These are phyloP conservation scores for Albizia julibrissin DNA, from an alignment of 306 rosid genomes.

Conservation along the genomic window DNA sequence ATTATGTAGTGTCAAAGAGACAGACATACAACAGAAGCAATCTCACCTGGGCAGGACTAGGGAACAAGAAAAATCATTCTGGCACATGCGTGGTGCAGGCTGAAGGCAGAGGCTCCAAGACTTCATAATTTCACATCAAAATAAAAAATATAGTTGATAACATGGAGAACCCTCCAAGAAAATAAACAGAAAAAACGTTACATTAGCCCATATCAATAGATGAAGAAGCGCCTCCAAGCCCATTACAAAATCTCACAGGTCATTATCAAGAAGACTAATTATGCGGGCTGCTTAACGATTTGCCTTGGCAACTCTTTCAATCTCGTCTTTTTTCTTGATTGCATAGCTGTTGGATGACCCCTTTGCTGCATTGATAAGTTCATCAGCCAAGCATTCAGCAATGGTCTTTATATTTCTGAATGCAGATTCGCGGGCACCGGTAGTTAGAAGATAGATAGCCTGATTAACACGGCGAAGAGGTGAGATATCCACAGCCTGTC, in stretches of 20 bases:
- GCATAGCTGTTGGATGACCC: slow-evolving; percentile 78
- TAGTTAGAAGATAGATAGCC: slow-evolving; percentile 64
- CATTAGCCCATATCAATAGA: neutral
- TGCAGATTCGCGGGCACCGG: slow-evolving; percentile 73
- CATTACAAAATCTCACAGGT: slow-evolving; percentile 27
- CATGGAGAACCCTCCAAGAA: neutral
- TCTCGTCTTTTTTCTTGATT: slow-evolving; percentile 71
- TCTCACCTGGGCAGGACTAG: too few relatives aligned
- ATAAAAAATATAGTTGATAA: slow-evolving; percentile 9
- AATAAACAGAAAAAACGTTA: slow-evolving; percentile 7
- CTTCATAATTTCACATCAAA: neutral
- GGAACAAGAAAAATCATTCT: neutral
- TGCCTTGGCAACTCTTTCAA: slow-evolving; percentile 77
- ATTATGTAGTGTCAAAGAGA: too few relatives aligned
- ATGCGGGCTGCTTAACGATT: slow-evolving; percentile 49
- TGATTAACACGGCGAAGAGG: slow-evolving; percentile 69
- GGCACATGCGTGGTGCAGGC: too few relatives aligned
- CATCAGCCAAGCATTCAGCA: slow-evolving; percentile 72
- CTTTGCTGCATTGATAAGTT: slow-evolving; percentile 70
- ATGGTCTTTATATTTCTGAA: slow-evolving; percentile 67
- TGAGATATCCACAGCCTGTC: slow-evolving; percentile 75
- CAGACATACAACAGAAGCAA: too few relatives aligned
- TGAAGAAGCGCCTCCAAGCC: neutral
- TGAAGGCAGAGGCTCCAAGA: slow-evolving; percentile 1
- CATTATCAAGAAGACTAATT: slow-evolving; percentile 8